These are phyloP conservation scores for Psophocarpus tetragonolobus DNA, from an alignment of 306 rosid genomes.

Conservation along the genomic window DNA sequence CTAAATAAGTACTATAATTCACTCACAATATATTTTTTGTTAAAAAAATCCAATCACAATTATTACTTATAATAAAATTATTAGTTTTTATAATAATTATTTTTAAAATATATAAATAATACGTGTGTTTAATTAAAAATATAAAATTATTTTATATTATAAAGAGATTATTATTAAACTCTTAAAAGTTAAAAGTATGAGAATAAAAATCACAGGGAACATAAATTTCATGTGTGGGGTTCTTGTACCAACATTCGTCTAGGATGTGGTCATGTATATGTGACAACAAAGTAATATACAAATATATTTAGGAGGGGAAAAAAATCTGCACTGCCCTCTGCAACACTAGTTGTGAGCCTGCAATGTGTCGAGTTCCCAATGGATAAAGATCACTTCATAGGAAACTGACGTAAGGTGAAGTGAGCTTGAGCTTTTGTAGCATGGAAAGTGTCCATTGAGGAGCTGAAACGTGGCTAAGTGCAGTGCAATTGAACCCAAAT, in stretches of 20 bases:
- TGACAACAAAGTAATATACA: background rate
- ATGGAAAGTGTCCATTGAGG: background rate
- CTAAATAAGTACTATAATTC: no score
- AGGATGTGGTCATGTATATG: background rate
- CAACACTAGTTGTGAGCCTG: background rate
- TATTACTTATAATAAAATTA: no score
- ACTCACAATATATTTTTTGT: no score
- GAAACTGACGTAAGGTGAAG: background rate
- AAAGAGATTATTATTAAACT: no score
- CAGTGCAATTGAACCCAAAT: background rate
- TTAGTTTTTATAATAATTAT: no score
- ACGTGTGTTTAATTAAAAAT: no score
- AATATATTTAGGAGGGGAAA: background rate
- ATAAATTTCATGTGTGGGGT: background rate
- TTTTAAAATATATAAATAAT: no score
- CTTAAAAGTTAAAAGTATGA: no score
- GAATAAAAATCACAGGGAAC: background rate
- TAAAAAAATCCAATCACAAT: no score
- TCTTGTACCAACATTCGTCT: background rate
- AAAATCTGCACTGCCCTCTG: background rate
- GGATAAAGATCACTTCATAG: background rate
- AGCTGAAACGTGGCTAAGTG: slow-evolving; percentile 35
- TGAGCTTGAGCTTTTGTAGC: background rate
- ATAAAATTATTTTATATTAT: no score
- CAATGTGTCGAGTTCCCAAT: slow-evolving; percentile 30